Base-by-base conservation (phyloP, 805 yeast species). In the Kodamaea leandrae region DNA sequence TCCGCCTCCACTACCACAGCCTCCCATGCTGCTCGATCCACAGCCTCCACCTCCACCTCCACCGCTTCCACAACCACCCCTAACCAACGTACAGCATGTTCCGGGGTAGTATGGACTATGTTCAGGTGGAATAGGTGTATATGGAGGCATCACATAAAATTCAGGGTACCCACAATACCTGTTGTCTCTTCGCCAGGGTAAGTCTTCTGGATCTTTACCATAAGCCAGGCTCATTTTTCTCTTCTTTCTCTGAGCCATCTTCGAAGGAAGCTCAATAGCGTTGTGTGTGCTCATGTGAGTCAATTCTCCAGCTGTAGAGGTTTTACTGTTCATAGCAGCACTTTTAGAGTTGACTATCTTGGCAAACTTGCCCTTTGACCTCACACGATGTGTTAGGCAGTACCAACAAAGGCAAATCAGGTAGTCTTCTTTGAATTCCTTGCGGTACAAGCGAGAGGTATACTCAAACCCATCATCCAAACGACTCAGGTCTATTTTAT, bases 341-440 rank as follows among this genome's bases (percentile, higher is more conserved):
- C n/a, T n/a, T n/a, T n/a, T n/a, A n/a, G n/a, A n/a, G n/a, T n/a
- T n/a, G n/a, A n/a, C n/a, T n/a, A n/a, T n/a, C n/a, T n/a, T n/a
- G n/a, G n/a, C n/a, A n/a, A 23, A 38, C 3, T 13, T 20, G 15
- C 44, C 4, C 23, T 9, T 34, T 17, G 29, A 9, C 10, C 18
- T 33, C 19, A 6, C 12, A 7, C 18, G 12, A 19, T 21, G 25
- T 12, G 7, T 25, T 8, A n/a, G 6, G 13, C 47, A 43, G 35
- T 39, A 36, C 38, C 35, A 36, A 27, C 52, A 48, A 25, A 36
- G 37, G 23, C 52, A 48, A 10, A 36, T 12, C 17, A 32, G 36
- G 28, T 46, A 48, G 3, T 46, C 48, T 17, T 41, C 41, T 3
- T 36, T 20, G 38, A 29, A 43, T 16, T 8, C 21, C 32, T 34